These are phyloP conservation scores for Raphanus raphanistrum DNA, from an alignment of 345 rosid species.

Conservation along the genomic window DNA sequence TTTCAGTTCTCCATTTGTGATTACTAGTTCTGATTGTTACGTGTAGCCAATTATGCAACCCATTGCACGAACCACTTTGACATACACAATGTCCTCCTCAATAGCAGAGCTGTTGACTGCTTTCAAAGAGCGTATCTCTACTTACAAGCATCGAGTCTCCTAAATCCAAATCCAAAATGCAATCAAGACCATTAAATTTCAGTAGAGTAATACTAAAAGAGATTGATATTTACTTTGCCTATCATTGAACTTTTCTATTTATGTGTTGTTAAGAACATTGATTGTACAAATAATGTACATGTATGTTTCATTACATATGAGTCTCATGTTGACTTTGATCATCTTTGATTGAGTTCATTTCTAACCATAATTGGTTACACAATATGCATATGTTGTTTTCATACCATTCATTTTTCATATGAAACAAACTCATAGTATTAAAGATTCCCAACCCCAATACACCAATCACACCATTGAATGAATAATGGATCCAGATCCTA, in stretches of 20 bases:
- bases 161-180: too few relatives aligned
- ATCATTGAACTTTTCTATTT: neutral
- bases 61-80: too few relatives aligned
- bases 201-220: too few relatives aligned
- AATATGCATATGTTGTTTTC: neutral
- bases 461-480: neutral
- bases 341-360: neutral
- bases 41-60: too few relatives aligned
- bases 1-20: too few relatives aligned
- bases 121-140: too few relatives aligned
- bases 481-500: too few relatives aligned
- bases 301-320: neutral
- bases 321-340: neutral
- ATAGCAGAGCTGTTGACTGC: too few relatives aligned
- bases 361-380: neutral
- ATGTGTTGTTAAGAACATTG: neutral
- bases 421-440: neutral
- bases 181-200: too few relatives aligned
- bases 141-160: too few relatives aligned
- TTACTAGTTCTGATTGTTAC: too few relatives aligned
- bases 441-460: neutral
- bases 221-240: neutral
- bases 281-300: neutral
- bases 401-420: neutral
- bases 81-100: too few relatives aligned